Evolutionary conservation across 2,329 filamentous ascomycete species (phyloP), one percentile per base, ranked within the genome.

Genomic region (Phyllosticta capitalensis): DNA sequence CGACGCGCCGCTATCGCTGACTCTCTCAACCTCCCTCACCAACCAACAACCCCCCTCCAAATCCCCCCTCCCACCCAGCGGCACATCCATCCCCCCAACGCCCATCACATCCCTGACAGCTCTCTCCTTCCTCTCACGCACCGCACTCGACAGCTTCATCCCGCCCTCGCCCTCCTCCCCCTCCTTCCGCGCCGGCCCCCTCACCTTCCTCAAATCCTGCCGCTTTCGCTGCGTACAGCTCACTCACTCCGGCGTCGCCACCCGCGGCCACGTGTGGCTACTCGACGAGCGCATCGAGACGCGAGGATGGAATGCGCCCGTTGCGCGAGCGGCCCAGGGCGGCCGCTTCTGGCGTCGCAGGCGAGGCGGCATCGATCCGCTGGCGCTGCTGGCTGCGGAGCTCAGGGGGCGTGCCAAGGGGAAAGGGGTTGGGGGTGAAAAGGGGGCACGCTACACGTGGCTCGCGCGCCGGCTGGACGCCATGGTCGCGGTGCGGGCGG

Each of bases 391-490:
- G 30, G 30, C 9, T 2, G 30, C 3, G 30, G 30, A 38, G 30
- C 5, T 38, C n/a, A n/a, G n/a, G n/a, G n/a, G n/a, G 30, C 9
- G 30, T 1, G 5, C 9, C 1, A 38, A 14, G 10, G 30, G 30
- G 17, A 5, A 9, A 38, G 30, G 5, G 30, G 30, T 4, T 5
- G 30, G 1, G 9, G 30, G 30, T 14, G 28, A 7, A 2, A 6
- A 30, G 28, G 30, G 30, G 10, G 30, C 10, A 12, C 9, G 30
- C 10, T 38, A 38, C 10, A 12, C 1, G 9, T 38, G 30, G 30
- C 10, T 38, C 10, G 30, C 30, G 9, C 10, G 10, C 9, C 12
- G 30, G 5, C 30, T 38, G 30, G 91, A 92, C 63, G 92, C 88
- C 92, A 96, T 96, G 63, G 62, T 73, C 49, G 62, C 49, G 54